Evolutionary conservation across 2,329 filamentous ascomycete genomes (phyloP), one percentile per base, ranked within the genome.

Genomic region (Penicillium sp.): DNA sequence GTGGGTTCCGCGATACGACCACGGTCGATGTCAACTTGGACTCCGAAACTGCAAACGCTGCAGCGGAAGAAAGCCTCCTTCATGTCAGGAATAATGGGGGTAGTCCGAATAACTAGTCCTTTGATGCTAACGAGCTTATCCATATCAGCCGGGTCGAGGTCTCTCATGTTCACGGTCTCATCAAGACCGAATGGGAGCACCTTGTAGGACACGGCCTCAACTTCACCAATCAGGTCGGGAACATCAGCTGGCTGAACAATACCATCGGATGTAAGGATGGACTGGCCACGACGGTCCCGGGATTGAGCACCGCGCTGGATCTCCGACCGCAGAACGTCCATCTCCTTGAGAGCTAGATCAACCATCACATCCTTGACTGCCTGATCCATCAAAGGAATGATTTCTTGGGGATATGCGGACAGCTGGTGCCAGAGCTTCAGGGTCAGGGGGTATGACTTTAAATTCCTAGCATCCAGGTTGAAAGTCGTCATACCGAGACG

Each of bases 51-150:
- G 75, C 94, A 99, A 24, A 93, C 85, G 53, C 90, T 89, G 76
- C 94, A 99, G 58, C 90, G 88, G 83, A 99, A 99, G 76, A 96
- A 96, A 0, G 94, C 94, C 69, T 96, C 90, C 75, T 95, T 96
- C 95, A 99, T 99, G 65, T 99, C 94, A 0, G 94, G 94, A 59
- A 99, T 97, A 60, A 99, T 89, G 0, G 94, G 91, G 0, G 94
- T 97, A 3, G 94, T 89, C 57, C 94, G 86, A 66, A 99, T 99
- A 55, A 99, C 94, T 15, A 99, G 81, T 42, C 94, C 94, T 74
- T 97, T 99, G 74, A 99, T 87, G 60, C 87, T 90, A 60, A 99
- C 87, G 60, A 99, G 83, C 68, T 95, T 95, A 74, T 99, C 95
- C 84, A 97, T 96, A 67, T 83, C 87, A 51, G 88, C 88, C 4